Evolutionary conservation across 371 early-diverging fungal species (phyloP), one percentile per base, ranked within the genome.

Genomic region (Mucor indicus): DNA sequence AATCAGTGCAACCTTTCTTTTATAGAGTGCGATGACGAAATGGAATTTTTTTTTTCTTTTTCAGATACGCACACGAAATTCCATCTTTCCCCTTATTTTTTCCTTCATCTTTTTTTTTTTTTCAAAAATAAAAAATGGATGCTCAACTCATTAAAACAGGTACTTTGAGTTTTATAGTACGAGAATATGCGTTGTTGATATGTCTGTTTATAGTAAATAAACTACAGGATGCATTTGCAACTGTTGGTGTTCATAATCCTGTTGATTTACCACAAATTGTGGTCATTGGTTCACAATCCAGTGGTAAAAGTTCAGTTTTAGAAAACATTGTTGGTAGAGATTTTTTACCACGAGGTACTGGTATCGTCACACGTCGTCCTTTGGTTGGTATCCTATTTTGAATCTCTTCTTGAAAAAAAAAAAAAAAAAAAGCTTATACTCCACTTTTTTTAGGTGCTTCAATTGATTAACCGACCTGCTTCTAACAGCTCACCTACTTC

Each of bases 251-350:
- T 29, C 81, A 87, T 48, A 96, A 96, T 66, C 96, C 98, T 4
- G 92, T 99, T 5, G 98, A 99, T 75, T 75, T 99, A 40, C 99
- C 99, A 9, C 99, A 98, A 75, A 98, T 99, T 66, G 91, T 92
- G 36, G 99, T 98, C 35, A 91, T 99, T 64, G 99, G 98, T 30
- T 87, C 89, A n/a, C 98, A 98, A 74, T 91, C 92, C 53, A 89
- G 92, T 67, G 99, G 99, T 35, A 99, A 99, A 76, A 90, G 90
- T 65, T 98, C 98, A 23, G 98, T 99, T 27, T 82, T 99, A 27
- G 99, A 99, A 58, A 98, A 98, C 73, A 94, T 99, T 73, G 96
- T 99, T 19, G 97, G 98, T 20, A 79, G 91, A 51, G 99, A 99
- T 70, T 96, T 99, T 74, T 70, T 99, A 50, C 99, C 99, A 16